Base-by-base conservation (phyloP, 495 filamentous ascomycete genomes). In the Xylaria acuta region DNA sequence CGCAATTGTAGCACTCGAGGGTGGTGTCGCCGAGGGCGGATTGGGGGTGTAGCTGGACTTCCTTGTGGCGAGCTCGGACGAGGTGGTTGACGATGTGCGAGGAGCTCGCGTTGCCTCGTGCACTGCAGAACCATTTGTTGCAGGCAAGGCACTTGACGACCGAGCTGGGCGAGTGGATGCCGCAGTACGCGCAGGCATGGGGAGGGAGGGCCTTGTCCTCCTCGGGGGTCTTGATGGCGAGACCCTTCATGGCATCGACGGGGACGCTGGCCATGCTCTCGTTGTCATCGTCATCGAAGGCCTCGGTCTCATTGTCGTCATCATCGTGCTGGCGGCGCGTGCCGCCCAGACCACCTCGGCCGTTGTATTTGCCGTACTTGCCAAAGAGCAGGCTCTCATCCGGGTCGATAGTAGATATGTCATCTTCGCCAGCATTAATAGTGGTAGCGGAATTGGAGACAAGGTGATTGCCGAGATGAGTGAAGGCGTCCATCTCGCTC, bases 41-140 rank as follows among this genome's bases (percentile, higher is more conserved):
- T 75, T 89, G 90, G 1, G 97, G 94, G 81, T 99, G 96, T 43
- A 99, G 89, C 76, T 97, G 96, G 25, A 99, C 96, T 85, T 99
- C 96, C 86, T 98, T 98, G 83, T 99, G 96, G 53, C 96, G 92
- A 72, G 97, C 97, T 67, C 96, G 93, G 63, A 99, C 96, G 40
- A 99, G 90, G 78, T 99, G 96, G 80, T 98, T 98, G 84, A 99
- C 92, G 74, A 99, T 98, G 76, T 99, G 96, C 7, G 96, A 97
- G 22, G 95, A 97, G 49, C 92, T 97, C 45, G 94, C 94, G 80
- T 98, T 99, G 67, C 96, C 95, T 80, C 95, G 92, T 63, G 96
- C 94, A 80, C 96, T 98, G 84, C 96, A 99, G 80, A 99, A 99
- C 96, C 96, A 99, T 78, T 99, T 99, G 84, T 88, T 94, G 83